Base-by-base conservation (phyloP, 2,329 filamentous ascomycete genomes). In the Arthroderma uncinatum region DNA sequence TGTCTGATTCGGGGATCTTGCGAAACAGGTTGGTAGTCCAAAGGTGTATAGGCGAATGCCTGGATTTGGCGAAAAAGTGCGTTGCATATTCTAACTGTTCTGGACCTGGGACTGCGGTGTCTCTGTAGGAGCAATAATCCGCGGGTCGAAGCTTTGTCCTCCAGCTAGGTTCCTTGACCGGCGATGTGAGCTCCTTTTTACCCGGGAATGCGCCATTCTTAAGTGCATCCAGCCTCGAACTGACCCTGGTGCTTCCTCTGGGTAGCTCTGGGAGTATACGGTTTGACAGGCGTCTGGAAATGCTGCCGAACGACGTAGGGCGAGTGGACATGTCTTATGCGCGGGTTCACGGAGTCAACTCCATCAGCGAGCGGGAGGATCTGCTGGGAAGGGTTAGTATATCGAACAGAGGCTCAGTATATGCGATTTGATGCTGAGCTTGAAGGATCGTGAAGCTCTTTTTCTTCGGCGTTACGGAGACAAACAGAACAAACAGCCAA, bases 1-100 rank as follows among this genome's bases (percentile, higher is more conserved):
- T 71, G 23, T 69, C 64, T 7, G 76, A 75, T 57, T 74, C 71
- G 6, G 81, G 79, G 58, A 85, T 79, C 2, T 74, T 72, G 62
- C 79, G 80, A 70, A 87, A 87, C 58, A 79, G 76, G 14, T 76
- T 74, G 5, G 79, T 76, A 2, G 79, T 81, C 76, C 80, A 85
- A 57, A 85, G 73, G 61, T 83, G 78, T n/a, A 71, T 66, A 4
- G 78, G 80, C 0, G 74, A 74, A 53, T 77, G 72, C 68, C 66
- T 79, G 60, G 61, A 68, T 0, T 66, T 65, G 1, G 68, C 64
- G 63, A 80, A 80, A 61, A 80, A 72, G 23, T 68, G 70, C 14
- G 73, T 67, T 8, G 78, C 76, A 50, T 74, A 73, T 28, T 63
- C 60, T 7, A 80, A 69, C 64, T 81, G 75, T 1, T 64, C 59